Percentiles rank a stretch among this genome's conserved stretches.
Conservation (phyloP, 192 early-diverging fungal genomes). For the Chytriomyces hyalinus region DNA sequence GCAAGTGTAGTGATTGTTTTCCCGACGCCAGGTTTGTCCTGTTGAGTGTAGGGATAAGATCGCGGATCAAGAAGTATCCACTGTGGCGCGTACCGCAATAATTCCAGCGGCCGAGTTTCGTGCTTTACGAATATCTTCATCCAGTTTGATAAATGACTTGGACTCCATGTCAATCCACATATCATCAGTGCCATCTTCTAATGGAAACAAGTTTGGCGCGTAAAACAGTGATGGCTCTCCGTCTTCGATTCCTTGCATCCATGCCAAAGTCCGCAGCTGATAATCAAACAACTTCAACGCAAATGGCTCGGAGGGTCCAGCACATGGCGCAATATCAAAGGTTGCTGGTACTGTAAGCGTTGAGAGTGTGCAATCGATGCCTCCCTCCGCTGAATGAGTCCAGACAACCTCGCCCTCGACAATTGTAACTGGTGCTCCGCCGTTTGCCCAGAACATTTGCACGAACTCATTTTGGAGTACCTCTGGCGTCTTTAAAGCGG, state of each 20-base stretch:
- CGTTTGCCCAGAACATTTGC: constrained; percentile 3
- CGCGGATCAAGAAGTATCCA: background rate
- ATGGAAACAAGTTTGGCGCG: constrained; percentile 2
- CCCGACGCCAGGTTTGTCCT: constrained; percentile 30
- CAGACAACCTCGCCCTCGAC: constrained; percentile 6
- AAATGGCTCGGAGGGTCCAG: constrained; percentile 15
- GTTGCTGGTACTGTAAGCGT: constrained; percentile 17
- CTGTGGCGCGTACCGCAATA: background rate
- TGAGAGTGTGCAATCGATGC: background rate
- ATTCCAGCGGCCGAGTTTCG: background rate
- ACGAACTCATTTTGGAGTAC: background rate
- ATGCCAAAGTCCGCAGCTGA: constrained; percentile 26
- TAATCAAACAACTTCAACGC: constrained; percentile 29
- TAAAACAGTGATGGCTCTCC: constrained; percentile 16
- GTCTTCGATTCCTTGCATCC: constrained; percentile 33
- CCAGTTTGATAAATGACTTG: background rate
- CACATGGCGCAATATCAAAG: constrained; percentile 22
- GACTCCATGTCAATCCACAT: background rate
- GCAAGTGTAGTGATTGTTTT: constrained; percentile 26
- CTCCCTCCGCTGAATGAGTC: background rate
- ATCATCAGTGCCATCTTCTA: background rate
- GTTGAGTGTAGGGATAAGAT: background rate
- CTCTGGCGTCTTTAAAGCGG: background rate
- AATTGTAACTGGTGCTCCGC: background rate
- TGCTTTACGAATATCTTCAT: background rate